Evolutionary conservation across 2,329 filamentous ascomycete species (phyloP).

Genomic region (Macrophomina pseudophaseolina): DNA sequence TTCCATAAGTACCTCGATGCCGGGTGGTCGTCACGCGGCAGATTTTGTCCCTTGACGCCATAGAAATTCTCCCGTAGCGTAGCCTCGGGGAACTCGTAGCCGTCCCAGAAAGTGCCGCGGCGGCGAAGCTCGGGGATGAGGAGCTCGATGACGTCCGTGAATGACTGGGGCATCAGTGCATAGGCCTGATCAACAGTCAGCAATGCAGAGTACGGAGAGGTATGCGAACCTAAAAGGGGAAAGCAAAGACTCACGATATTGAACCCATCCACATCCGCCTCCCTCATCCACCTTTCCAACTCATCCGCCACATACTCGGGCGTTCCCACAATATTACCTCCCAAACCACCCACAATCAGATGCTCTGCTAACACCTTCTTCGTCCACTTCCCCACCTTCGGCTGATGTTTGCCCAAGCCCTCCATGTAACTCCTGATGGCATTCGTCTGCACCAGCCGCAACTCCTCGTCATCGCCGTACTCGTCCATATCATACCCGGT

Average conservation of each 20-base stretch:
- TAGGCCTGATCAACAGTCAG: conserved; percentile 53
- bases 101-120: conserved; percentile 63
- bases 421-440: conserved; percentile 27
- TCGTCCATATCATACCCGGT: conserved; percentile 68
- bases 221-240: conserved; percentile 10
- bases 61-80: conserved; percentile 68
- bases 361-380: conserved; percentile 72
- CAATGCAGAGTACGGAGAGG: neutral
- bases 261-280: conserved; percentile 76
- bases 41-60: conserved; percentile 54
- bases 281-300: conserved; percentile 69
- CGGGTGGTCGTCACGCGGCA: conserved; percentile 59
- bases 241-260: conserved; percentile 63
- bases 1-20: conserved; percentile 55
- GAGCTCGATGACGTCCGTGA: conserved; percentile 69
- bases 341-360: conserved; percentile 70
- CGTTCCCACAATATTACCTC: conserved; percentile 68
- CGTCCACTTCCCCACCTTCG: conserved; percentile 66
- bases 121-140: conserved; percentile 64
- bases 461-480: conserved; percentile 68
- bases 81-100: conserved; percentile 60
- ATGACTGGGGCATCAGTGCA: conserved; percentile 69
- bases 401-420: conserved; percentile 33
- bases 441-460: conserved; percentile 38
- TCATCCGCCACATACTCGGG: conserved; percentile 68